Conservation (phyloP, 2,329 filamentous ascomycete species). For the Sclerotiophoma versabilis region DNA sequence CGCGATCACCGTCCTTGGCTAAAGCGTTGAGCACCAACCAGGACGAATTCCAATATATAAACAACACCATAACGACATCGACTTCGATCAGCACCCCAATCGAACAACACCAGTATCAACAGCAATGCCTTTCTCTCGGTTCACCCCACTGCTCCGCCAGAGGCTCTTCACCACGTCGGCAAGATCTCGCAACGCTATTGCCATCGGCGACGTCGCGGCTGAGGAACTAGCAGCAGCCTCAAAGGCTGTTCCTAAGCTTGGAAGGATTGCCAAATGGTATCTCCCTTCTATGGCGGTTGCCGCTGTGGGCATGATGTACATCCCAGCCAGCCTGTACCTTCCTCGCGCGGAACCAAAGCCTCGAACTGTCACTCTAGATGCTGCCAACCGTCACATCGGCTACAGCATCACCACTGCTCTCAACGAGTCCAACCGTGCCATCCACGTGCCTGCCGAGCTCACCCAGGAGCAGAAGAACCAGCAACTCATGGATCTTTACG, state of each 20-base stretch:
- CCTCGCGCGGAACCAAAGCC: conserved; percentile 24
- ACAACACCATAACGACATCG: neutral
- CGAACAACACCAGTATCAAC: conserved; percentile 4
- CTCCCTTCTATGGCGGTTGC: conserved; percentile 46
- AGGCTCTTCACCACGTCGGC: conserved; percentile 42
- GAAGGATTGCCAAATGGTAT: conserved; percentile 44
- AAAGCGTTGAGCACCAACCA: conserved; percentile 11
- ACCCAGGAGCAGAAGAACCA: conserved; percentile 44
- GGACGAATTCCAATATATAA: conserved; percentile 5
- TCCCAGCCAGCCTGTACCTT: conserved; percentile 30
- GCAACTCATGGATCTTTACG: conserved; percentile 40
- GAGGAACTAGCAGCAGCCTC: conserved; percentile 34
- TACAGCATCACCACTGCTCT: conserved; percentile 43
- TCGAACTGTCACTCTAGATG: conserved; percentile 38
- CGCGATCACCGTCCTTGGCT: conserved; percentile 23
- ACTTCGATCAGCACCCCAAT: conserved; percentile 1
- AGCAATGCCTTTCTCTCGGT: conserved; percentile 40
- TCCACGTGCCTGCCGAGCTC: conserved; percentile 29
- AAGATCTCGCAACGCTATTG: conserved; percentile 33
- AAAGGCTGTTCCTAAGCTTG: conserved; percentile 39
- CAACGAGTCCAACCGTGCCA: conserved; percentile 39
- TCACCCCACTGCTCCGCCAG: conserved; percentile 32
- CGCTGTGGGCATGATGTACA: conserved; percentile 41
- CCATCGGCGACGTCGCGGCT: conserved; percentile 32
- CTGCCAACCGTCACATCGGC: conserved; percentile 43